Base-by-base conservation (phyloP, 2,329 filamentous ascomycete genomes). In the Metarhizium rileyi region DNA sequence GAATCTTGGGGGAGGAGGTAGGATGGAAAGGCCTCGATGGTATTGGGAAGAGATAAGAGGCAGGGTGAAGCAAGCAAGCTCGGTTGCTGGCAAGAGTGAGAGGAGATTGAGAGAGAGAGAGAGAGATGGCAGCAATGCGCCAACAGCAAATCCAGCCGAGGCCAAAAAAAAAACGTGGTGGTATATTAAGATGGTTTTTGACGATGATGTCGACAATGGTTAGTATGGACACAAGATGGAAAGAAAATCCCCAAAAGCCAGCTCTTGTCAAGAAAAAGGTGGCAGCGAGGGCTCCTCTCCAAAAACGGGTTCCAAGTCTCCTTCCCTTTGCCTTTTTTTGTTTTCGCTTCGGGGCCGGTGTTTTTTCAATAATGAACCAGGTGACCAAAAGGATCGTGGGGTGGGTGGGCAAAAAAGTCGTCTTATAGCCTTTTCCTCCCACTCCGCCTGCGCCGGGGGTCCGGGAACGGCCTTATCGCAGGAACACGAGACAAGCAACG, bases 401-500 rank as follows among this genome's bases (percentile, higher is more conserved):
- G 18, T 30, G 25, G 22, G 18, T 26, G 20, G 38, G 26, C 33
- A 12, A 36, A 23, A 36, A 43, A 42, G 36, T 35, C 46, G 20
- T 42, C 46, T 48, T 48, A 48, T 47, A 47, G 20, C 41, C 28
- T 36, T 48, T 47, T 42, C 30, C 23, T 4, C n/a, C 40, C 1
- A 22, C 20, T 47, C 30, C 44, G 18, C 44, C 28, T 38, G 20
- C 1, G 27, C 23, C 14, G 46, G 46, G 27, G 50, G 50, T 52
- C 50, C 50, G 50, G 46, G 35, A 46, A 49, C 50, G 50, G 50
- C 36, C 35, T 46, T 42, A 48, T 51, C 49, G 46, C 14, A 22
- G 25, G 20, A 22, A 5, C n/a, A n/a, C n/a, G n/a, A n/a, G n/a
- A n/a, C n/a, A n/a, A n/a, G n/a, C n/a, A n/a, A 36, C 16, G 45